These are phyloP conservation scores for Cordyceps militaris DNA, from an alignment of 2,329 filamentous ascomycete species.

Conservation along the genomic window DNA sequence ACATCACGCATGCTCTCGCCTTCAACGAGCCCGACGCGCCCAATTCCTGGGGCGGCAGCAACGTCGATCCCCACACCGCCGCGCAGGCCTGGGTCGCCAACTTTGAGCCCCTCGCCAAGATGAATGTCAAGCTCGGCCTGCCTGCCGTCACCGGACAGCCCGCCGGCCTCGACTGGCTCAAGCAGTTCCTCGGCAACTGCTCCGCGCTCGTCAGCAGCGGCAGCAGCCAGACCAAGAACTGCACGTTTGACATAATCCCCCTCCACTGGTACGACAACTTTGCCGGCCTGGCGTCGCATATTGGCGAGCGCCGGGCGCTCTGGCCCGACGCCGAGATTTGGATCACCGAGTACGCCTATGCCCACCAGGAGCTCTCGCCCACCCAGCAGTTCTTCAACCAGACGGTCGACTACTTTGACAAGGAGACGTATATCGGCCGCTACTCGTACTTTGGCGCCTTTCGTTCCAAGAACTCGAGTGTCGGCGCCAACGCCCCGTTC, in stretches of 20 bases:
- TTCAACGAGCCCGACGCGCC: conserved; percentile 74
- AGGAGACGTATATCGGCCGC: conserved; percentile 46
- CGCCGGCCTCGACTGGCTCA: conserved; percentile 58
- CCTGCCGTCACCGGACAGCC: conserved; percentile 61
- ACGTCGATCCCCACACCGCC: conserved; percentile 51
- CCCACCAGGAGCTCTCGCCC: conserved; percentile 45
- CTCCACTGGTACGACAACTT: conserved; percentile 66
- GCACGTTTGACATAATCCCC: conserved; percentile 56
- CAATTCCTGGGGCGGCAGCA: conserved; percentile 50
- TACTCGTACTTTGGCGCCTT: conserved; percentile 77
- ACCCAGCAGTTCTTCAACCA: conserved; percentile 64
- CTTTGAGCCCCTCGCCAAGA: conserved; percentile 58
- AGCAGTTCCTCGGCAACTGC: conserved; percentile 57
- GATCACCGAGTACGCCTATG: conserved; percentile 70
- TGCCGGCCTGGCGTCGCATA: conserved; percentile 57
- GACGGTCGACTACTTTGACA: conserved; percentile 59
- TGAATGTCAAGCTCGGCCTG: conserved; percentile 61
- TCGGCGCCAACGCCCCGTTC: conserved; percentile 66
- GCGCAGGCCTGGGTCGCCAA: conserved; percentile 64
- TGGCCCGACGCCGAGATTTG: conserved; percentile 60
- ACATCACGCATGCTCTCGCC: conserved; percentile 61
- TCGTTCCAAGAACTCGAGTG: conserved; percentile 60
- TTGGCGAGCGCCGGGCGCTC: conserved; percentile 43
- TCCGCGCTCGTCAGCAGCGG: conserved; percentile 46
- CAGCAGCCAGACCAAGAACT: conserved; percentile 34